Evolutionary conservation across 768 basidiomycete species (phyloP).

Genomic region (Suillus americanus): DNA sequence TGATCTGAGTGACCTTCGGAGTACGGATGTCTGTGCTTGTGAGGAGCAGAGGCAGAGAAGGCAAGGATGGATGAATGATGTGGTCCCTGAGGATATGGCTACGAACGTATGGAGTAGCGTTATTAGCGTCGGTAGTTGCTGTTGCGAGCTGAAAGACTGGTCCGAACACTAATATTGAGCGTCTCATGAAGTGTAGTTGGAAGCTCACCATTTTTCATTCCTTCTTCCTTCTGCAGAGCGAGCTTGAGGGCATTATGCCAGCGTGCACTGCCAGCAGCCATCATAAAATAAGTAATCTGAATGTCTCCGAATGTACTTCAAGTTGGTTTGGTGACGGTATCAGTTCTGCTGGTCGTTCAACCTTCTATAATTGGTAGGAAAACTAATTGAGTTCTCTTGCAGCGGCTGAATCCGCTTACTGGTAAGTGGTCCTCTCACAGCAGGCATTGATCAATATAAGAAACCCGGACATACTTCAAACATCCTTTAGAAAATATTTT

Average conservation of each 20-base stretch:
- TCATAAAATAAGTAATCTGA: neutral
- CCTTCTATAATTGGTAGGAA: too few species aligned
- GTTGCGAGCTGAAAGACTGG: slow-evolving; percentile 57
- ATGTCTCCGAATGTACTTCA: neutral
- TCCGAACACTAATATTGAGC: neutral
- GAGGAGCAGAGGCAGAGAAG: slow-evolving; percentile 59
- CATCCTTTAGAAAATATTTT: too few species aligned
- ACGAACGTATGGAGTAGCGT: slow-evolving; percentile 57
- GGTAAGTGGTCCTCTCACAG: too few species aligned
- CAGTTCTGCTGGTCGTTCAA: too few species aligned
- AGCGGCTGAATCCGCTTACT: too few species aligned
- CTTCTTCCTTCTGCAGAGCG: slow-evolving; percentile 40
- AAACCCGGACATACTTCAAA: too few species aligned
- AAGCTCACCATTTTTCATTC: slow-evolving; percentile 27
- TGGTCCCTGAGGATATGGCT: slow-evolving; percentile 63
- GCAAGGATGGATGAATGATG: slow-evolving; percentile 41
- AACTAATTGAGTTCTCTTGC: neutral
- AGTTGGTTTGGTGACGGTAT: neutral
- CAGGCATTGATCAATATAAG: too few species aligned
- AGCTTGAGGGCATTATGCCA: slow-evolving; percentile 49
- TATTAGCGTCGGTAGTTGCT: slow-evolving; percentile 23
- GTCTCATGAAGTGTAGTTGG: neutral
- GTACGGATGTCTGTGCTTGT: slow-evolving; percentile 72
- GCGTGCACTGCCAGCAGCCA: slow-evolving; percentile 32
- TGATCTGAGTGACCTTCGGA: slow-evolving; percentile 63